phyloP scores from a whole-genome alignment of 1,284 basidiomycete species.

The Agaricales sp. region DNA sequence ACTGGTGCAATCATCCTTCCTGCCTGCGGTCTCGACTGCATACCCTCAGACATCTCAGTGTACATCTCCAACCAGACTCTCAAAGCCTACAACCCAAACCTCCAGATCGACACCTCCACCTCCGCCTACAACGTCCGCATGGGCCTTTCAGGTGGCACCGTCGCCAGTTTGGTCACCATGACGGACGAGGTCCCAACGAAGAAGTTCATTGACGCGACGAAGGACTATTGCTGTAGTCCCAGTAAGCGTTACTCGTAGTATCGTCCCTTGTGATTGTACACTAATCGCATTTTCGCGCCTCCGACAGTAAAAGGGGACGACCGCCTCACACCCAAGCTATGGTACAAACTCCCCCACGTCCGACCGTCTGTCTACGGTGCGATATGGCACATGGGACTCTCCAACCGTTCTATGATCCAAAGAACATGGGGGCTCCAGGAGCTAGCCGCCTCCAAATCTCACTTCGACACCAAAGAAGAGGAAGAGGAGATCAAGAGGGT shows the following conservation, averaged over 20 bases:
- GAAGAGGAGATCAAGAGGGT: neutral
- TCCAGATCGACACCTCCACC: neutral
- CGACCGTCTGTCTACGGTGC: neutral
- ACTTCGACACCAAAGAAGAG: neutral
- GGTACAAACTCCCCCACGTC: neutral
- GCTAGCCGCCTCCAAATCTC: too few species aligned
- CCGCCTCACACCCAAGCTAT: neutral
- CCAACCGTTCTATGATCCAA: neutral
- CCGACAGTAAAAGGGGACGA: neutral
- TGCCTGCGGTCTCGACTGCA: neutral
- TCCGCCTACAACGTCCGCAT: neutral
- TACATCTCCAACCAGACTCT: neutral
- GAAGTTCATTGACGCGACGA: neutral
- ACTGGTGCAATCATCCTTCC: neutral
- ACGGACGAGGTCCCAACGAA: neutral
- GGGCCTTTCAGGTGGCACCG: neutral
- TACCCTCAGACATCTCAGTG: neutral
- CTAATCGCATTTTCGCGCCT: too few species aligned
- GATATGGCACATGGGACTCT: neutral
- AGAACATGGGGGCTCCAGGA: neutral
- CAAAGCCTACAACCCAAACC: neutral
- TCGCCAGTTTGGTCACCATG: neutral
- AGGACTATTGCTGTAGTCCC: neutral
- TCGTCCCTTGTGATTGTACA: too few species aligned
- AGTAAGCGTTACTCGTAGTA: too few species aligned